Conservation (phyloP, 129 eudicot species). For the Ambrosia artemisiifolia region DNA sequence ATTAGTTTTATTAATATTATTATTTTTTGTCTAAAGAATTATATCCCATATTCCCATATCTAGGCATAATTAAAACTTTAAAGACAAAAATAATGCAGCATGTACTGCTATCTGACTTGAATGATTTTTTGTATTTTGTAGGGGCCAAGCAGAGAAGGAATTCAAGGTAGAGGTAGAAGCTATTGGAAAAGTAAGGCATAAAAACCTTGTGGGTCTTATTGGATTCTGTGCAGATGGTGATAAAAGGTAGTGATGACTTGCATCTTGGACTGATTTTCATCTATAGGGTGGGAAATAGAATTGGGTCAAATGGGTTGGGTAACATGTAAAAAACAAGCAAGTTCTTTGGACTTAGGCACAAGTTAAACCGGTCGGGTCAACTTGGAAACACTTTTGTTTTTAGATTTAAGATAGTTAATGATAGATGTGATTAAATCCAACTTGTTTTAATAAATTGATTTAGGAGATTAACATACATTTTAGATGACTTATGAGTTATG, state of each 20-base stretch:
- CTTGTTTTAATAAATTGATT: neutral
- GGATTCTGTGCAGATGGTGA: constrained; percentile 92
- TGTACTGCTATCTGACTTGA: neutral
- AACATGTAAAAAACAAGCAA: neutral
- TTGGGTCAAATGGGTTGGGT: neutral
- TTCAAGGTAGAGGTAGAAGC: constrained; percentile 99
- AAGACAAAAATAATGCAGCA: constrained; percentile 3
- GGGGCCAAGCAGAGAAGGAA: constrained; percentile 99
- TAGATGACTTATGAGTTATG: neutral
- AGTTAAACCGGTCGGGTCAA: neutral
- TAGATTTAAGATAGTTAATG: neutral
- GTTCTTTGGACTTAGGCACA: neutral
- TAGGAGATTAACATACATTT: neutral
- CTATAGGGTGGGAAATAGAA: neutral
- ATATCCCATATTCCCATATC: neutral
- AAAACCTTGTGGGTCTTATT: constrained; percentile 85
- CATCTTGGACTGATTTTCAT: neutral
- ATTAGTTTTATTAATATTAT: neutral
- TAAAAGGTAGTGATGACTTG: constrained; percentile 49
- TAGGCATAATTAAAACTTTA: neutral
- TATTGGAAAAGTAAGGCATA: constrained; percentile 97
- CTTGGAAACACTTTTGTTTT: neutral
- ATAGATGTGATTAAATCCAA: neutral
- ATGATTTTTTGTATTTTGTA: constrained; percentile 21
- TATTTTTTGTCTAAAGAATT: neutral